Conservation (phyloP, 371 early-diverging fungal species). For the Apophysomyces sp. region DNA sequence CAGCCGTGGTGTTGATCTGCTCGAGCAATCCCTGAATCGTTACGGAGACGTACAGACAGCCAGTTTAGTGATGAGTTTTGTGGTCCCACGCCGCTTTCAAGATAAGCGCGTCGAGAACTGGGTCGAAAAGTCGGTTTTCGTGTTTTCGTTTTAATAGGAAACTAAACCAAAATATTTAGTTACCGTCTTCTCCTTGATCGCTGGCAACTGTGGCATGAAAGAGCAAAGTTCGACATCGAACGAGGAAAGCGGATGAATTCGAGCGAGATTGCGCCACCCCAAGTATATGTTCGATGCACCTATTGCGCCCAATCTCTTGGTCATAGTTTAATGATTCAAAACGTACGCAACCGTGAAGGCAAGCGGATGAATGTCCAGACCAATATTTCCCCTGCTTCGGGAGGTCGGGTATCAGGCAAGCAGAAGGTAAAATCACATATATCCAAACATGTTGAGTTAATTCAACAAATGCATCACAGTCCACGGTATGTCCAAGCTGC, state of each 20-base stretch:
- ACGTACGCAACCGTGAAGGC: conserved; percentile 56
- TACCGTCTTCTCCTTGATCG: conserved; percentile 88
- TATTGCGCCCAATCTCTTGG: conserved; percentile 84
- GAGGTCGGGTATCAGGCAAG: conserved; percentile 37
- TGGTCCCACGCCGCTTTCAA: conserved; percentile 57
- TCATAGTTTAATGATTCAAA: conserved; percentile 58
- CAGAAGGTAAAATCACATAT: conserved; percentile 39
- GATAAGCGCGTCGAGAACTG: conserved; percentile 74
- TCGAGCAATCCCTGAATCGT: conserved; percentile 77
- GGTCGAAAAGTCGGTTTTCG: conserved; percentile 63
- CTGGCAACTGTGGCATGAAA: conserved; percentile 82
- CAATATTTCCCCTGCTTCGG: conserved; percentile 32
- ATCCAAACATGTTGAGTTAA: background rate
- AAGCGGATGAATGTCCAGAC: conserved; percentile 56
- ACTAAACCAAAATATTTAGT: conserved; percentile 26
- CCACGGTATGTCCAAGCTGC: conserved; percentile 83
- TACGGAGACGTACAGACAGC: conserved; percentile 94
- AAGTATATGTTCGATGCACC: conserved; percentile 88
- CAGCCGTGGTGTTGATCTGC: conserved; percentile 58
- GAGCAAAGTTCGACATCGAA: conserved; percentile 89
- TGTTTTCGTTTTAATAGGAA: background rate
- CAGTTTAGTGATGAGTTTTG: conserved; percentile 64
- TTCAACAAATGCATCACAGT: conserved; percentile 27
- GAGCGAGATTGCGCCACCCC: conserved; percentile 69
- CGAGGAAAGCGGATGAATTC: conserved; percentile 63